phyloP scores from a whole-genome alignment of 1,139 yeast species.

The Candida tunisiensis region DNA sequence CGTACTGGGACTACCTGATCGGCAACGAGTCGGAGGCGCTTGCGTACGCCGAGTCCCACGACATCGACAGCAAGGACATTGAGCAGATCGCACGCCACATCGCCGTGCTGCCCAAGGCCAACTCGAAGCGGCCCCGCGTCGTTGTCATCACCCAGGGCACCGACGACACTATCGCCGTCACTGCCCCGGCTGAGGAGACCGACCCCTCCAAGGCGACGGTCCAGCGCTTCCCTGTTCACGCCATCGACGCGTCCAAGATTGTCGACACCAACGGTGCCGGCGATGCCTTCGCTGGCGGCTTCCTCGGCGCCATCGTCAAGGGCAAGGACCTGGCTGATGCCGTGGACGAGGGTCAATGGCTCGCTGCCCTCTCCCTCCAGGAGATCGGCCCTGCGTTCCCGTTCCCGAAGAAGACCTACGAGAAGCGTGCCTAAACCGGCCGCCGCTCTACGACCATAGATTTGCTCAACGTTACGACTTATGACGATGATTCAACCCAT shows the following conservation, averaged over 20 bases:
- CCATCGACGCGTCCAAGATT: slow-evolving; percentile 47
- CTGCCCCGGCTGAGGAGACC: too few species aligned
- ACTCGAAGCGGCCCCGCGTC: slow-evolving; percentile 46
- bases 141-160: slow-evolving; percentile 80
- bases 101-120: slow-evolving; percentile 65
- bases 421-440: background rate
- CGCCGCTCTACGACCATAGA: too few species aligned
- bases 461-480: too few species aligned
- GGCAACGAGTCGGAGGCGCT: slow-evolving; percentile 98
- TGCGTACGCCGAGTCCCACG: slow-evolving; percentile 79
- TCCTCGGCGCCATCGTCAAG: slow-evolving; percentile 74
- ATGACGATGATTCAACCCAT: too few species aligned
- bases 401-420: slow-evolving; percentile 48
- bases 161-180: slow-evolving; percentile 59
- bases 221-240: slow-evolving; percentile 48
- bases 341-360: slow-evolving; percentile 90
- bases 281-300: slow-evolving; percentile 98
- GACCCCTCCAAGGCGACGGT: slow-evolving; percentile 30
- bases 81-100: slow-evolving; percentile 67
- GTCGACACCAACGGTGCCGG: slow-evolving; percentile 98
- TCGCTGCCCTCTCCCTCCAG: slow-evolving; percentile 83
- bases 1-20: slow-evolving; percentile 81
- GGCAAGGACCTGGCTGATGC: slow-evolving; percentile 43
- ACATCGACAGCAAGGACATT: slow-evolving; percentile 41
- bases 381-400: slow-evolving; percentile 93